A percentile compares a stretch with the other conserved stretches of the same genome.
Conservation (phyloP, 73 alveolate species). For the Durusdinium trenchii region DNA sequence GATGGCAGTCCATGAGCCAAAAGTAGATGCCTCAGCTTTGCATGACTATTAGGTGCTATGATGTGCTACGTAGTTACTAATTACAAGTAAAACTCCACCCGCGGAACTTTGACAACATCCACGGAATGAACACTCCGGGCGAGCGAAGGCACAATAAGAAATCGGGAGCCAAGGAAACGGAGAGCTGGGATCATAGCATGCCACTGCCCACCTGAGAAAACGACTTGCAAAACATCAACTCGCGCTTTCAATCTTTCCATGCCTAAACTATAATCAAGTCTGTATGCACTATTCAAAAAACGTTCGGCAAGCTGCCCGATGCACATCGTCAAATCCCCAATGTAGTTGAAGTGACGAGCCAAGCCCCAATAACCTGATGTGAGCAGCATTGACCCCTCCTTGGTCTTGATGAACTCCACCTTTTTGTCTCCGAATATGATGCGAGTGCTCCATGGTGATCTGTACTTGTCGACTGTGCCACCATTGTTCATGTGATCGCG, state of each 20-base stretch:
- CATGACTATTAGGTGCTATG: neutral
- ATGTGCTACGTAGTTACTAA: neutral
- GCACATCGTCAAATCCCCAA: conserved; percentile 96
- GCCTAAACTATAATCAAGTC: too few species aligned
- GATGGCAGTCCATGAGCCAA: conserved; percentile 96
- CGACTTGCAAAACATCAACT: neutral
- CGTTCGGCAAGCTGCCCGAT: conserved; percentile 46
- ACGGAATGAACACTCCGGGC: neutral
- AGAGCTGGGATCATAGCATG: conserved; percentile 61
- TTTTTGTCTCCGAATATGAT: conserved; percentile 81
- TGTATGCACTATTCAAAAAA: too few species aligned
- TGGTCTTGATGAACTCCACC: conserved; percentile 96
- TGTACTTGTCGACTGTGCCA: conserved; percentile 56
- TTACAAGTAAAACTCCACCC: neutral
- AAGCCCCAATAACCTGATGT: conserved; percentile 96
- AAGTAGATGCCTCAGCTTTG: conserved; percentile 86
- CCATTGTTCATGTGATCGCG: conserved; percentile 92
- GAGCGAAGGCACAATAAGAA: conserved; percentile 41
- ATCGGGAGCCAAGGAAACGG: conserved; percentile 86
- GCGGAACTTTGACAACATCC: conserved; percentile 16
- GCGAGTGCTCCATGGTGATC: conserved; percentile 90
- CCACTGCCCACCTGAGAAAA: conserved; percentile 82
- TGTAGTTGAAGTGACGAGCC: conserved; percentile 96
- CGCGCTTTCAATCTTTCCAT: neutral
- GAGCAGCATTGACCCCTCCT: conserved; percentile 94